Percentiles rank a stretch among this genome's conserved stretches.
Conservation (phyloP, 1,284 basidiomycete species). For the Cryptococcus amylolentus region DNA sequence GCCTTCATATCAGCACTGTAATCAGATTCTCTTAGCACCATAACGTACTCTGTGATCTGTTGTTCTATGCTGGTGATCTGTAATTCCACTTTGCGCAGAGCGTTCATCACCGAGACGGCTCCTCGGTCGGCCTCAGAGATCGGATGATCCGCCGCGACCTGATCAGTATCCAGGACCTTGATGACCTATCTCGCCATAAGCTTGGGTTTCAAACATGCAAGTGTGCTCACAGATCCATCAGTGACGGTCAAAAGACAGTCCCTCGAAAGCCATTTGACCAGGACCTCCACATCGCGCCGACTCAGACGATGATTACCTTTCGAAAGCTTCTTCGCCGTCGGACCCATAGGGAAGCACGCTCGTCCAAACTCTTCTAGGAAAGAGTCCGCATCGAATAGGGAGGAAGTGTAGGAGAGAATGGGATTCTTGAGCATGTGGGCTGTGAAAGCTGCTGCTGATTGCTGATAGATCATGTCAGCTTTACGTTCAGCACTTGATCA, state of each 20-base stretch:
- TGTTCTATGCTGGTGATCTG: constrained; percentile 53
- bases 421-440: constrained; percentile 55
- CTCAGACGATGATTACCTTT: constrained; percentile 16
- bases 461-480: constrained; percentile 18
- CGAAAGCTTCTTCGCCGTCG: constrained; percentile 12
- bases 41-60: constrained; percentile 61
- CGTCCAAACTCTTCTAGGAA: constrained; percentile 62
- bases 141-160: constrained; percentile 34
- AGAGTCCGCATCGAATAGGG: constrained; percentile 60
- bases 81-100: constrained; percentile 42
- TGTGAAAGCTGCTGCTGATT: constrained; percentile 62
- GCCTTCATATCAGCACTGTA: neutral
- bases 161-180: constrained; percentile 61
- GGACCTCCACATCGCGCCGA: constrained; percentile 57
- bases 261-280: constrained; percentile 73
- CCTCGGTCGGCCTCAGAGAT: constrained; percentile 48
- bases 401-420: constrained; percentile 58
- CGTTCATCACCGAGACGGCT: constrained; percentile 35
- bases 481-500: neutral
- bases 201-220: neutral
- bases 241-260: constrained; percentile 64
- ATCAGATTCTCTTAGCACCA: neutral
- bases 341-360: constrained; percentile 48
- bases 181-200: constrained; percentile 57
- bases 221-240: constrained; percentile 60